Conservation (phyloP, 768 basidiomycete species). For the Pleurotus tuber-regium region DNA sequence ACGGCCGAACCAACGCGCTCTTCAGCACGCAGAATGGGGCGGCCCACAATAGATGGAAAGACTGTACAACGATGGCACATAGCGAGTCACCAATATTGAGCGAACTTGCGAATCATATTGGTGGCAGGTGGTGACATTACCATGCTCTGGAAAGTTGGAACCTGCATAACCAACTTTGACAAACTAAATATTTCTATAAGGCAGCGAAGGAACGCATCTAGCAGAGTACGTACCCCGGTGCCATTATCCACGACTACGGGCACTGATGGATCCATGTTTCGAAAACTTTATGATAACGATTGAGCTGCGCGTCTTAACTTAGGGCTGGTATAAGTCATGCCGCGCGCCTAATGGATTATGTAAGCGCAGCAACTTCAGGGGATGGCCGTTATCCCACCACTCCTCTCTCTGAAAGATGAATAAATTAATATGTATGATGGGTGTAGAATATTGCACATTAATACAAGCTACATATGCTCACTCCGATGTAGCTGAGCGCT, state of each 20-base stretch:
- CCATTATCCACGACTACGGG: slow-evolving; percentile 87
- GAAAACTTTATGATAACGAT: too few species aligned
- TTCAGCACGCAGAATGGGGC: slow-evolving; percentile 96
- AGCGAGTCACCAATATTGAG: not conserved
- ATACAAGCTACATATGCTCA: too few species aligned
- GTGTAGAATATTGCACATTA: too few species aligned
- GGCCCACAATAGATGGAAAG: slow-evolving; percentile 95
- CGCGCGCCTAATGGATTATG: too few species aligned
- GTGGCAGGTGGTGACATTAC: slow-evolving; percentile 36
- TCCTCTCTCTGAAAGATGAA: too few species aligned
- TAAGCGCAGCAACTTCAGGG: too few species aligned
- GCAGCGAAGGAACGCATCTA: not conserved
- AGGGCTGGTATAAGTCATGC: too few species aligned
- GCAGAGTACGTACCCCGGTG: slow-evolving; percentile 63
- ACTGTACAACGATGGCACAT: slow-evolving; percentile 42
- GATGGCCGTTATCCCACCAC: too few species aligned
- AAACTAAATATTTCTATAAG: slow-evolving; percentile 47
- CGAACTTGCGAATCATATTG: slow-evolving; percentile 1
- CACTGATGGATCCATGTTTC: slow-evolving; percentile 40
- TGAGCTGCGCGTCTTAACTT: too few species aligned
- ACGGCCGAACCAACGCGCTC: slow-evolving; percentile 83
- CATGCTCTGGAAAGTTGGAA: slow-evolving; percentile 94
- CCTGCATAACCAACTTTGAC: slow-evolving; percentile 91
- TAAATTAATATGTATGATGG: too few species aligned
- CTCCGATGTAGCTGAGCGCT: too few species aligned